A percentile compares a stretch with the other conserved stretches of the same genome.
phyloP scores from a whole-genome alignment of 768 basidiomycete genomes.

The Tulasnella sp. region DNA sequence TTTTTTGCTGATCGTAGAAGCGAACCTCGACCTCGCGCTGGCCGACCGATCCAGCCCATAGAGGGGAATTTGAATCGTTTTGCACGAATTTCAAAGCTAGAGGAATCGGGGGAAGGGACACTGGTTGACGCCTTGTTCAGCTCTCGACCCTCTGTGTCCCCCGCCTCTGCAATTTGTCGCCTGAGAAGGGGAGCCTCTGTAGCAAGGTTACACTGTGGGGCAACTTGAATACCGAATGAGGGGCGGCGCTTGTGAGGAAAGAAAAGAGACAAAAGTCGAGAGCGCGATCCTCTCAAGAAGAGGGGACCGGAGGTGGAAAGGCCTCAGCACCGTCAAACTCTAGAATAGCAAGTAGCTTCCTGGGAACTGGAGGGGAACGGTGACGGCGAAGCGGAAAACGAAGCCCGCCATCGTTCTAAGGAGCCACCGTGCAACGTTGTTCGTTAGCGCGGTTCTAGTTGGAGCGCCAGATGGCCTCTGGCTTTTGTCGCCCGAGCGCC shows the following conservation, averaged over 20 bases:
- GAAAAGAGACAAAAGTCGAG: background rate
- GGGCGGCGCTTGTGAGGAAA: background rate
- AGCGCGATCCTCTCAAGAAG: slow-evolving; percentile 13
- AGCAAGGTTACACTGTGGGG: slow-evolving; percentile 6
- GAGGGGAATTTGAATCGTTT: background rate
- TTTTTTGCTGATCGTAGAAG: background rate
- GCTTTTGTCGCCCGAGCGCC: slow-evolving; percentile 4
- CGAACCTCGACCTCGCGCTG: background rate
- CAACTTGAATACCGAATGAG: slow-evolving; percentile 5
- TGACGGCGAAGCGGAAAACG: background rate
- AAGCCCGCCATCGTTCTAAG: background rate
- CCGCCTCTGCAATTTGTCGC: background rate
- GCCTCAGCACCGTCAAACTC: slow-evolving; percentile 8
- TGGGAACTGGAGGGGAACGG: background rate
- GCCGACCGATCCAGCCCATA: background rate
- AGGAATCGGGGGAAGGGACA: background rate
- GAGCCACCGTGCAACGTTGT: slow-evolving; percentile 5
- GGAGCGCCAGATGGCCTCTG: background rate
- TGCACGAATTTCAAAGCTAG: background rate
- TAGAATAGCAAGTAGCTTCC: slow-evolving; percentile 15
- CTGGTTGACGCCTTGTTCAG: background rate
- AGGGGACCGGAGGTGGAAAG: background rate
- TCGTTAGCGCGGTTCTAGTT: background rate
- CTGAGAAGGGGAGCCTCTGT: slow-evolving; percentile 7
- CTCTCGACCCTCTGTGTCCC: background rate